Conservation (phyloP, 2,329 filamentous ascomycete species). For the Salinomyces thailandicus region DNA sequence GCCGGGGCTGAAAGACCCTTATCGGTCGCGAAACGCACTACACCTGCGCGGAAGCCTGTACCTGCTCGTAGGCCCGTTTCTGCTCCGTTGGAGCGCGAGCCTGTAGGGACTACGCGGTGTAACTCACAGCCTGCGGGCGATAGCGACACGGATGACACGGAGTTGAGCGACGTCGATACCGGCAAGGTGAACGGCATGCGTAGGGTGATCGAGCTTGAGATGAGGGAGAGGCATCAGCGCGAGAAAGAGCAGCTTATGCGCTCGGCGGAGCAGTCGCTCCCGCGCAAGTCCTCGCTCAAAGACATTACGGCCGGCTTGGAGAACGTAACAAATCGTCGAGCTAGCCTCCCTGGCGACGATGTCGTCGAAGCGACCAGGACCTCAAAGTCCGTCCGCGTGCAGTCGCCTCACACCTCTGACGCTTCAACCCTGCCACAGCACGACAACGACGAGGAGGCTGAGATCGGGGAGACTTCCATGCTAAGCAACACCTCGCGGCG, state of each 20-base stretch:
- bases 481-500: slow-evolving; percentile 41
- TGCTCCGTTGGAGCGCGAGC: background rate
- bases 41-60: background rate
- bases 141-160: background rate
- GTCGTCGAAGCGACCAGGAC: slow-evolving; percentile 21
- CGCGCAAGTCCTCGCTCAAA: slow-evolving; percentile 47
- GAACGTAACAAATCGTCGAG: slow-evolving; percentile 24
- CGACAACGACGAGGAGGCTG: slow-evolving; percentile 16
- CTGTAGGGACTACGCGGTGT: slow-evolving; percentile 7
- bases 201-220: slow-evolving; percentile 46
- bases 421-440: slow-evolving; percentile 20
- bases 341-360: slow-evolving; percentile 13
- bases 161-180: slow-evolving; percentile 43
- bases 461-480: slow-evolving; percentile 34
- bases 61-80: background rate
- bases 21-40: background rate
- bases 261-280: too few species aligned
- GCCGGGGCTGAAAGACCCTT: background rate
- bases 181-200: slow-evolving; percentile 45
- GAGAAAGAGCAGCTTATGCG: slow-evolving; percentile 19
- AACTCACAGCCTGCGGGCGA: slow-evolving; percentile 10
- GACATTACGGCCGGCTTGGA: slow-evolving; percentile 33
- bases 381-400: slow-evolving; percentile 26
- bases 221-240: slow-evolving; percentile 28
- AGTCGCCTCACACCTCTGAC: slow-evolving; percentile 26